Conservation (phyloP, 2,329 filamentous ascomycete species). For the Cytospora paraplurivora region DNA sequence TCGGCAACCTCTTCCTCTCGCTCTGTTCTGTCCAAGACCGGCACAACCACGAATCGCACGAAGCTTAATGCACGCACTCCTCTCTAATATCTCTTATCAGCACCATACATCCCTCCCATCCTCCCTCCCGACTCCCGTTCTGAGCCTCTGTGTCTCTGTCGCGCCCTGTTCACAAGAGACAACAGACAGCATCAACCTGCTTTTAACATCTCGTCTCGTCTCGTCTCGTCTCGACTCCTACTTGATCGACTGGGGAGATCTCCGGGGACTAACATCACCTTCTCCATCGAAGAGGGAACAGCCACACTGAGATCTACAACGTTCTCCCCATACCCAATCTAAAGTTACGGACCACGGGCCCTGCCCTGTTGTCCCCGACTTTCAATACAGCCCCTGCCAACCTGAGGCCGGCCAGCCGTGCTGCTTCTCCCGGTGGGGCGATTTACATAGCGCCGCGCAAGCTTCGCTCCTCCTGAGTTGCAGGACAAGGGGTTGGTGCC, state of each 20-base stretch:
- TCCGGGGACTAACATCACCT: slow-evolving; percentile 4
- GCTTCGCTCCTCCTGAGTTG: slow-evolving; percentile 30
- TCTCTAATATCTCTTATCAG: neutral
- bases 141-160: slow-evolving; percentile 30
- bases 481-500: slow-evolving; percentile 31
- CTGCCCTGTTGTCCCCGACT: slow-evolving; percentile 12
- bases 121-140: slow-evolving; percentile 19
- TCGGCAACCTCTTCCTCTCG: slow-evolving; percentile 23
- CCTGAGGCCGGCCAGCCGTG: slow-evolving; percentile 29
- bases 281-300: slow-evolving; percentile 1
- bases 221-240: slow-evolving; percentile 1
- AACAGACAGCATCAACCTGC: neutral
- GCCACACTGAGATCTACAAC: slow-evolving; percentile 2
- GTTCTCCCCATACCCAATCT: slow-evolving; percentile 1
- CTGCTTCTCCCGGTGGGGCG: slow-evolving; percentile 27
- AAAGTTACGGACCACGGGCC: slow-evolving; percentile 11
- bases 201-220: slow-evolving; percentile 7
- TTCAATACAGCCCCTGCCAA: slow-evolving; percentile 28
- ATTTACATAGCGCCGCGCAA: slow-evolving; percentile 31
- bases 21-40: slow-evolving; percentile 1
- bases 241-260: neutral
- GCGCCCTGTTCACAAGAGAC: neutral
- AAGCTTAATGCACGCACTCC: neutral
- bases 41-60: neutral
- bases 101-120: neutral